Evolutionary conservation across 371 early-diverging fungal genomes (phyloP), one percentile per base, ranked within the genome.

Genomic region (Mucor lusitanicus): DNA sequence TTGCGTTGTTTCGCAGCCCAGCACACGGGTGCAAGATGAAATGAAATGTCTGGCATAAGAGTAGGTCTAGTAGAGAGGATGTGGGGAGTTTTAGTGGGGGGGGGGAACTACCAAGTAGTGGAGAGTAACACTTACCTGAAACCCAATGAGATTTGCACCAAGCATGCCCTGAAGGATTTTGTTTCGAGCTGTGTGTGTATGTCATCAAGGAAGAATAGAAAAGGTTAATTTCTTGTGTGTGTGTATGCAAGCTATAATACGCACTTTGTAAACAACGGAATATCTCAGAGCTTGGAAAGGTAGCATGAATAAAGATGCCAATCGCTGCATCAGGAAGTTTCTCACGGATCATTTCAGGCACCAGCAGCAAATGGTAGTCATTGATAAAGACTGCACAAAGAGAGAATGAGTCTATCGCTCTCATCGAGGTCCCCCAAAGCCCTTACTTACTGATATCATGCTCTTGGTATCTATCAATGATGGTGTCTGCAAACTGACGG

Each of bases 281-380:
- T 28, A 97, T 92, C 72, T 96, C 97, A 3, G 94, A 92, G 67
- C 89, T 90, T 9, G 99, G 99, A 81, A 99, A 99, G 15, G 99
- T 96, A 0, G 97, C 95, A 83, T 99, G 99, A 48, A 99, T 81
- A 78, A 99, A 99, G 73, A 99, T 93, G n/a, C 97, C 98, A 63
- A 99, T 92, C 40, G 90, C 87, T 3, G 97, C 92, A 39, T 85
- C 75, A 0, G 95, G 97, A 19, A 97, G 75, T 39, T 76, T 81
- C 63, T 85, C 73, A 57, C 96, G 88, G 23, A 99, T 73, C 87
- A 99, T 88, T 61, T 88, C 81, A 8, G 99, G 99, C 1, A 99
- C 88, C 55, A 97, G 74, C 74, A 98, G 87, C 35, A 99, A 76
- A 78, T 99, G 99, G 75, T 99, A 99, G 82, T 99, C 99, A 72